A percentile compares a stretch with the other conserved stretches of the same genome.
phyloP scores from a whole-genome alignment of 2,329 filamentous ascomycete genomes.

The Xylariaceae sp. region DNA sequence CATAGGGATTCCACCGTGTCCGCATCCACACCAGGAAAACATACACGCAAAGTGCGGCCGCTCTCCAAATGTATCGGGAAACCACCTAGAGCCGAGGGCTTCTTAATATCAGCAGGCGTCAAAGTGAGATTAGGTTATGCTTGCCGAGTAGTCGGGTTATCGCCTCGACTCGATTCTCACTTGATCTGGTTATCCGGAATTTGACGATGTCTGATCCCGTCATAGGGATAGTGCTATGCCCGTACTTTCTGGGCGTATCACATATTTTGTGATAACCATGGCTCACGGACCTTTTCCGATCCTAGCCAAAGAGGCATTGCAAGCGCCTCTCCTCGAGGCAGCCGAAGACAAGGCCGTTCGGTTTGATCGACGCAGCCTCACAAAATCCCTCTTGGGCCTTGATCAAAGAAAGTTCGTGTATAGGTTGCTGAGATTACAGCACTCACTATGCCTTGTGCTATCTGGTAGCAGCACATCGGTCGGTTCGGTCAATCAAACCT shows the following conservation, averaged over 20 bases:
- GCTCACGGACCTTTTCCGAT: background rate
- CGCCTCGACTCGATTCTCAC: background rate
- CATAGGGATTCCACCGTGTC: constrained; percentile 78
- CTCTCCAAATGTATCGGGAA: constrained; percentile 63
- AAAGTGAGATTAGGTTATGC: constrained; percentile 51
- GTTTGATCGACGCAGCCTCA: background rate
- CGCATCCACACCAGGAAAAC: constrained; percentile 87
- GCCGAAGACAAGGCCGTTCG: background rate
- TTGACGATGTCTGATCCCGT: constrained; percentile 5
- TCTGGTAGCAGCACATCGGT: too few relatives aligned
- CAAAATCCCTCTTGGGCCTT: background rate
- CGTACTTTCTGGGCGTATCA: too few relatives aligned
- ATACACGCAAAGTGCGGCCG: constrained; percentile 66
- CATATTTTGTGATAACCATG: too few relatives aligned
- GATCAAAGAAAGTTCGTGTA: background rate
- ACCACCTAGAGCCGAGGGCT: constrained; percentile 73
- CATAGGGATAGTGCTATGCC: too few relatives aligned
- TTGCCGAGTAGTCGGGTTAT: background rate
- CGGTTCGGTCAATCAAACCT: too few relatives aligned
- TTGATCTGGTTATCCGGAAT: background rate
- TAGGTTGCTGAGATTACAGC: background rate
- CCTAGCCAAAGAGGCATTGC: too few relatives aligned
- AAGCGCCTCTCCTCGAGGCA: too few relatives aligned
- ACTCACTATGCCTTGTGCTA: constrained; percentile 64
- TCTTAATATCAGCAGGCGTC: constrained; percentile 75